phyloP scores from a whole-genome alignment of 192 early-diverging fungal species.

The Coemansia aciculifera region DNA sequence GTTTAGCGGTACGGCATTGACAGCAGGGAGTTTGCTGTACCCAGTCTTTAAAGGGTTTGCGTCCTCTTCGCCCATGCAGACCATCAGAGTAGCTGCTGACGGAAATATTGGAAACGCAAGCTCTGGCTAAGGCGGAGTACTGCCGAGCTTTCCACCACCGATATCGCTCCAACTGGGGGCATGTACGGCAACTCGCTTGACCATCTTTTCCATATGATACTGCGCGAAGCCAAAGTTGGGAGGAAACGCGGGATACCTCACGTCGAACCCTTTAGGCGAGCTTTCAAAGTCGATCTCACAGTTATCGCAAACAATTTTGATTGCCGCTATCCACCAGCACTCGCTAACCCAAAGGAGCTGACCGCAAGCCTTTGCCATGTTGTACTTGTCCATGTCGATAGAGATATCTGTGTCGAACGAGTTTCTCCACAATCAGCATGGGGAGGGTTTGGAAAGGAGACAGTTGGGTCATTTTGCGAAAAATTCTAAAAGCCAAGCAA shows the following conservation, averaged over 20 bases:
- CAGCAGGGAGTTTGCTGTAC: neutral
- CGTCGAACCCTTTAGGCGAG: neutral
- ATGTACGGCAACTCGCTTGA: neutral
- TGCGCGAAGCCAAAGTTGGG: neutral
- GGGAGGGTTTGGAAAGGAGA: neutral
- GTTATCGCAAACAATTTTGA: neutral
- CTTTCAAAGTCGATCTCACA: neutral
- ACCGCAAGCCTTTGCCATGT: neutral
- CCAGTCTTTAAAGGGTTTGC: neutral
- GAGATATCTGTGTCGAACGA: neutral
- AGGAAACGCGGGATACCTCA: neutral
- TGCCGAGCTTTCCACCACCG: neutral
- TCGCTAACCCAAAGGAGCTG: neutral
- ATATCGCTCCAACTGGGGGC: neutral
- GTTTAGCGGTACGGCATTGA: neutral
- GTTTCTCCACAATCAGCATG: neutral
- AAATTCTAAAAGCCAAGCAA: neutral
- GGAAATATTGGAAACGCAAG: neutral
- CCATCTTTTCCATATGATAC: neutral
- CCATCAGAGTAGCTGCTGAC: neutral
- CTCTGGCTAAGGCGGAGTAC: too few relatives aligned
- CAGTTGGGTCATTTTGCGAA: neutral
- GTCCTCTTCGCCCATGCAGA: neutral
- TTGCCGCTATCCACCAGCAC: neutral
- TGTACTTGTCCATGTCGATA: neutral